A percentile compares a stretch with the other conserved stretches of the same genome.
phyloP scores from a whole-genome alignment of 352 stramenopile species.

The Phytopythium sindhum region DNA sequence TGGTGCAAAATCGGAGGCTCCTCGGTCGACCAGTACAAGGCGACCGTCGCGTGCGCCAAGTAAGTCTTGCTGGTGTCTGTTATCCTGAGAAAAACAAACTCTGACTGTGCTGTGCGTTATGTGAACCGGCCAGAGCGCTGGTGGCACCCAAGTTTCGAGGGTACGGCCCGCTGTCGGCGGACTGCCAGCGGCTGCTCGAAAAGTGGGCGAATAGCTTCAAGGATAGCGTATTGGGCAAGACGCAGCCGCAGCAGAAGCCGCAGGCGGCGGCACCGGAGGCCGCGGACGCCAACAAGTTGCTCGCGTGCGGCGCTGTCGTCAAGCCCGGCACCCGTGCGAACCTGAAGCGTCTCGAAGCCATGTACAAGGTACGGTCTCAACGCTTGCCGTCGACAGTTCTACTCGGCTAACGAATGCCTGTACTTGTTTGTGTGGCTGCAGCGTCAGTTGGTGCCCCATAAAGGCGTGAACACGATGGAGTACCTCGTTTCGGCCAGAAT shows the following conservation, averaged over 20 bases:
- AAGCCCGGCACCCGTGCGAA: slow-evolving; percentile 34
- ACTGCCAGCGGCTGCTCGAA: slow-evolving; percentile 61
- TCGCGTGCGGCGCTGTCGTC: slow-evolving; percentile 46
- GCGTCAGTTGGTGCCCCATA: slow-evolving; percentile 22
- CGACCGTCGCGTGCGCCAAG: slow-evolving; percentile 79
- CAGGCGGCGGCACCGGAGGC: slow-evolving; percentile 10
- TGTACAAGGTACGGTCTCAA: slow-evolving; percentile 54
- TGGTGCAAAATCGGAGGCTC: slow-evolving; percentile 63
- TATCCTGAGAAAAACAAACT: not conserved
- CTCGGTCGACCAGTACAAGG: slow-evolving; percentile 72
- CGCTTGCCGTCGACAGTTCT: not conserved
- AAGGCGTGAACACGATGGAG: slow-evolving; percentile 28
- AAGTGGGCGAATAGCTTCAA: slow-evolving; percentile 47
- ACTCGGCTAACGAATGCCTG: not conserved
- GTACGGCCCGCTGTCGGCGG: slow-evolving; percentile 46
- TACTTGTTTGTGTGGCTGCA: slow-evolving; percentile 21
- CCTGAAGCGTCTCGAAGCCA: slow-evolving; percentile 62
- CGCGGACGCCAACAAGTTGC: slow-evolving; percentile 33
- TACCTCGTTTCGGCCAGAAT: slow-evolving; percentile 40
- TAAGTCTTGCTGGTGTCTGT: slow-evolving; percentile 24
- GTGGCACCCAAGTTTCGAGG: slow-evolving; percentile 49
- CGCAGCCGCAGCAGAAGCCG: slow-evolving; percentile 11
- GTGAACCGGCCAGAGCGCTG: slow-evolving; percentile 34
- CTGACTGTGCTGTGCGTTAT: not conserved
- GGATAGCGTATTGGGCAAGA: not conserved